These are phyloP conservation scores for Chlorencoelia australis DNA, from an alignment of 2,329 filamentous ascomycete genomes.

Conservation along the genomic window DNA sequence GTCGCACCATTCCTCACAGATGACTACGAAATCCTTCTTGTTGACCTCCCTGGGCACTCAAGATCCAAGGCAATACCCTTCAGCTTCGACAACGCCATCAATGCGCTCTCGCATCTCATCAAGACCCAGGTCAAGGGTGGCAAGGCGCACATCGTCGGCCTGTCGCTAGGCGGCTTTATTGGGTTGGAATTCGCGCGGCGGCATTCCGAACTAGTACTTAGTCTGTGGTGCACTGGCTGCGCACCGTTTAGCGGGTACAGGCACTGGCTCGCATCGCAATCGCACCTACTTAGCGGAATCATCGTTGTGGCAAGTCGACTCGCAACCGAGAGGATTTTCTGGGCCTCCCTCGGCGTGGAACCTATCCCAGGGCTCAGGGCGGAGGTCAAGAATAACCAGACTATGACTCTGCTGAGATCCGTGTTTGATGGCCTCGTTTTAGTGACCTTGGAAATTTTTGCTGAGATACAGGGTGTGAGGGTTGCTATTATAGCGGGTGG, in stretches of 20 bases:
- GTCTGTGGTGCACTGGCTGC: slow-evolving; percentile 6
- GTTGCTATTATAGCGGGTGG: slow-evolving; percentile 6
- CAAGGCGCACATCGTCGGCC: slow-evolving; percentile 7
- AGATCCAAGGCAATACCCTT: slow-evolving; percentile 5
- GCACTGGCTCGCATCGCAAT: slow-evolving; percentile 2
- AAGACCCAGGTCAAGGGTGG: slow-evolving; percentile 2
- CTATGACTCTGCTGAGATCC: slow-evolving; percentile 2
- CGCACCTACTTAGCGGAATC: slow-evolving; percentile 3
- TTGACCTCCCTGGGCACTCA: slow-evolving; percentile 7
- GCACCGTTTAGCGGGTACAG: slow-evolving; percentile 7
- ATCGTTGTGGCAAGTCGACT: background rate
- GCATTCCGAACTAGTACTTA: slow-evolving; percentile 4
- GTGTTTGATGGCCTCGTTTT: background rate
- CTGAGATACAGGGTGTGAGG: slow-evolving; percentile 6
- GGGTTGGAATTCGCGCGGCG: slow-evolving; percentile 6
- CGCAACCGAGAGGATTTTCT: slow-evolving; percentile 4
- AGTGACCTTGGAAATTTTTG: slow-evolving; percentile 4
- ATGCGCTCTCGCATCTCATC: slow-evolving; percentile 7
- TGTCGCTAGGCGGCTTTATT: slow-evolving; percentile 6
- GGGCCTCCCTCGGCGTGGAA: slow-evolving; percentile 4
- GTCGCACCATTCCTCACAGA: slow-evolving; percentile 4
- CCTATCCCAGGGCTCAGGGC: slow-evolving; percentile 4
- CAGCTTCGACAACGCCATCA: slow-evolving; percentile 6
- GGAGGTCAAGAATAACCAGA: slow-evolving; percentile 1
- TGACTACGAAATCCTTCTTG: slow-evolving; percentile 5